A percentile compares a stretch with the other conserved stretches of the same genome.
Conservation (phyloP, 805 yeast genomes). For the Schwanniomyces sp. region DNA sequence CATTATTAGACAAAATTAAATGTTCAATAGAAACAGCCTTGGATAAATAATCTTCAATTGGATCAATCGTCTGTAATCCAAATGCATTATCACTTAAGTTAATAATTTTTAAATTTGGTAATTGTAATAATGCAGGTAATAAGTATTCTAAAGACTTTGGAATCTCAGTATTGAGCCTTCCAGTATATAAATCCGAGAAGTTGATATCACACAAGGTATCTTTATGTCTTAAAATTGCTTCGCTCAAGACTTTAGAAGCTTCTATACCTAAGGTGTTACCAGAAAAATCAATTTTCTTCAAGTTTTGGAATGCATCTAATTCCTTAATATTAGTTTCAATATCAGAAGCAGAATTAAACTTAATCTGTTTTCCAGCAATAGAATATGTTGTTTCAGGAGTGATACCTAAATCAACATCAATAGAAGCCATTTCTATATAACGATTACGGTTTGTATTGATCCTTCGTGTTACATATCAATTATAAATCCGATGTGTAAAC, state of each 20-base stretch:
- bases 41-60: conserved; percentile 74
- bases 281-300: conserved; percentile 69
- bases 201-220: conserved; percentile 65
- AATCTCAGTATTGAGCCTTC: conserved; percentile 91
- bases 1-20: conserved; percentile 87
- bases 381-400: conserved; percentile 48
- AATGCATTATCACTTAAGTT: conserved; percentile 94
- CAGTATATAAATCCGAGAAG: conserved; percentile 92
- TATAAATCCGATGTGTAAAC: not conserved
- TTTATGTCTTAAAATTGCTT: conserved; percentile 44
- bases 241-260: conserved; percentile 73
- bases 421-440: conserved; percentile 19
- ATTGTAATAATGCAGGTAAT: conserved; percentile 69
- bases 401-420: conserved; percentile 33
- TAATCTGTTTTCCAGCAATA: conserved; percentile 71
- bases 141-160: conserved; percentile 76
- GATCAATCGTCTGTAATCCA: conserved; percentile 93
- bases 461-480: not conserved
- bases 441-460: not conserved
- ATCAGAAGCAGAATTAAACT: conserved; percentile 71
- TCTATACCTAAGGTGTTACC: conserved; percentile 96
- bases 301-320: conserved; percentile 36
- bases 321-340: conserved; percentile 68
- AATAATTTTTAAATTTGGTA: conserved; percentile 67
- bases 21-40: conserved; percentile 81